Conservation (phyloP, 257 asterid genomes). For the Galeopsis tetrahit region DNA sequence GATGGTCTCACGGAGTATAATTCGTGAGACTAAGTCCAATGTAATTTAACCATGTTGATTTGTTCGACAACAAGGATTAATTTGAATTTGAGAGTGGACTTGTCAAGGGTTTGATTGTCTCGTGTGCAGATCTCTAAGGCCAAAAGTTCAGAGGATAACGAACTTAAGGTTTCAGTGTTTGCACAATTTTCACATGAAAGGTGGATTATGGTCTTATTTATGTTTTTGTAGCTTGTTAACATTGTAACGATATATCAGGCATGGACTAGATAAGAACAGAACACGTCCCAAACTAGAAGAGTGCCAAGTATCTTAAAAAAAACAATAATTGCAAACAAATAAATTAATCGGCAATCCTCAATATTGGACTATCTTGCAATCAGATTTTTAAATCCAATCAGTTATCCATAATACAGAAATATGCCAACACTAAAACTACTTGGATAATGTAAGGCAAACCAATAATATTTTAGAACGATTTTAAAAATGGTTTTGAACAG, state of each 20-base stretch:
- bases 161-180: conserved; percentile 6
- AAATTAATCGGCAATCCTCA: background rate
- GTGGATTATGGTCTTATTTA: background rate
- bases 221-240: background rate
- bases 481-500: conserved; percentile 9
- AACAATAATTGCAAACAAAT: background rate
- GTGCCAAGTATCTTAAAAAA: background rate
- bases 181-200: background rate
- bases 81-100: background rate
- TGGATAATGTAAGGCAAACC: background rate
- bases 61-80: background rate
- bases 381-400: background rate
- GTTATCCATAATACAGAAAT: background rate
- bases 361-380: background rate
- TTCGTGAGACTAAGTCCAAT: background rate
- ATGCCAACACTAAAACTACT: background rate
- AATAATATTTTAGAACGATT: background rate
- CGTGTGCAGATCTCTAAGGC: background rate
- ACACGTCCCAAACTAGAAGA: conserved; percentile 6
- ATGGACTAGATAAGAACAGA: conserved; percentile 18
- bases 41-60: no score
- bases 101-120: no score
- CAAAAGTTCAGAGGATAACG: background rate
- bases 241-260: background rate
- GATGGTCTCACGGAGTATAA: no score